phyloP scores from a whole-genome alignment of 1,284 basidiomycete genomes.

The Irpex rosettiformis region DNA sequence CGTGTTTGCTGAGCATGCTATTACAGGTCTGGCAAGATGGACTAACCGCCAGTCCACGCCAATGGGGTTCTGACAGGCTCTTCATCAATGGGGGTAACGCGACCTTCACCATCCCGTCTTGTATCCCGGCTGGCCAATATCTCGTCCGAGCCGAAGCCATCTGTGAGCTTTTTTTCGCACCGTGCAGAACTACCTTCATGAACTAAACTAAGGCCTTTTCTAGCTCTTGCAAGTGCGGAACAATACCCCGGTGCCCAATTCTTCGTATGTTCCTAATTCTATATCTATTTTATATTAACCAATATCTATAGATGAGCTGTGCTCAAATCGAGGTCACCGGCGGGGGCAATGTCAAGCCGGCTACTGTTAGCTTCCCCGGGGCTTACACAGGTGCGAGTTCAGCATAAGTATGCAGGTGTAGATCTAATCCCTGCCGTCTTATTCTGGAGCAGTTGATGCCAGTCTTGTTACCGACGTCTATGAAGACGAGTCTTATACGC shows the following conservation, averaged over 20 bases:
- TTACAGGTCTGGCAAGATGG: constrained; percentile 16
- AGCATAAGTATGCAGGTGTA: background rate
- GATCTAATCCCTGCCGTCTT: background rate
- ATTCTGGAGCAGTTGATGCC: background rate
- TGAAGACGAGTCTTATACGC: constrained; percentile 18
- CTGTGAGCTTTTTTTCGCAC: constrained; percentile 5
- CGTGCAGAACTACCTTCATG: background rate
- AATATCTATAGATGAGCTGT: constrained; percentile 42
- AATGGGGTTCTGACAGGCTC: constrained; percentile 40
- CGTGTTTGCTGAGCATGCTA: too few species aligned
- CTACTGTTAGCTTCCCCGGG: constrained; percentile 50
- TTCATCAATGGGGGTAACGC: constrained; percentile 39
- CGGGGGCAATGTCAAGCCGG: constrained; percentile 41
- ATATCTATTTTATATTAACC: background rate
- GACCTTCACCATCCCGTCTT: constrained; percentile 36
- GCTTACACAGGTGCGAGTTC: constrained; percentile 29
- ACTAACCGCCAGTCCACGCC: constrained; percentile 1
- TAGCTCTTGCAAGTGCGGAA: constrained; percentile 13
- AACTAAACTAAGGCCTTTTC: background rate
- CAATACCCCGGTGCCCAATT: constrained; percentile 49
- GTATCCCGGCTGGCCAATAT: constrained; percentile 22
- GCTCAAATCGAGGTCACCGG: constrained; percentile 51
- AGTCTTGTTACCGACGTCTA: constrained; percentile 12
- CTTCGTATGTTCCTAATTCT: constrained; percentile 26
- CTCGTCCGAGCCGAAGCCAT: constrained; percentile 20